Conservation (phyloP, 306 rosid species). For the Urtica urens region DNA sequence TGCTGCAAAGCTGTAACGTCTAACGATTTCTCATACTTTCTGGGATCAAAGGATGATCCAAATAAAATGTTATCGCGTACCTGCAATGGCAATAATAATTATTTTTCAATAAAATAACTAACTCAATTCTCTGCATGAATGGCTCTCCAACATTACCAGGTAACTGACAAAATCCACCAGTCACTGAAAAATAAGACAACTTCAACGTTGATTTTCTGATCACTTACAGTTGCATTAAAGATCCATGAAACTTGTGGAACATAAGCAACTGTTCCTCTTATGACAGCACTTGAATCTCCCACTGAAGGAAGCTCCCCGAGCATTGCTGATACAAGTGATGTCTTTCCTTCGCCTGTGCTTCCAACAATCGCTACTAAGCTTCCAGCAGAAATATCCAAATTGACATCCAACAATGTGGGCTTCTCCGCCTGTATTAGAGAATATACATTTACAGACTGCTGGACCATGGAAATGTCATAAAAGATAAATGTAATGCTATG, state of each 20-base stretch:
- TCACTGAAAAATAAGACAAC: background rate
- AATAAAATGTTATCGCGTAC: slow-evolving; percentile 44
- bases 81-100: slow-evolving; percentile 24
- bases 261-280: slow-evolving; percentile 40
- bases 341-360: slow-evolving; percentile 51
- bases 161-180: background rate
- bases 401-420: slow-evolving; percentile 32
- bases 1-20: slow-evolving; percentile 37
- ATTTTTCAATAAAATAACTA: background rate
- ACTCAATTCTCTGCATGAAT: background rate
- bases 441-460: background rate
- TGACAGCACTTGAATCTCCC: slow-evolving; percentile 27
- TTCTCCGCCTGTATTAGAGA: slow-evolving; percentile 27
- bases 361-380: slow-evolving; percentile 54
- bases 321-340: slow-evolving; percentile 47
- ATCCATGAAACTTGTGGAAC: slow-evolving; percentile 48
- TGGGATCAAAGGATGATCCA: slow-evolving; percentile 30
- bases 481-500: too few species aligned
- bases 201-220: background rate
- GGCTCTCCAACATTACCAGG: background rate
- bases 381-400: slow-evolving; percentile 43
- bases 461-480: background rate
- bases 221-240: slow-evolving; percentile 40
- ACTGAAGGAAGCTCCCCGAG: slow-evolving; percentile 44
- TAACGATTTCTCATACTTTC: slow-evolving; percentile 32